phyloP scores from a whole-genome alignment of 306 rosid species.

The Cicer chorassanicum region DNA sequence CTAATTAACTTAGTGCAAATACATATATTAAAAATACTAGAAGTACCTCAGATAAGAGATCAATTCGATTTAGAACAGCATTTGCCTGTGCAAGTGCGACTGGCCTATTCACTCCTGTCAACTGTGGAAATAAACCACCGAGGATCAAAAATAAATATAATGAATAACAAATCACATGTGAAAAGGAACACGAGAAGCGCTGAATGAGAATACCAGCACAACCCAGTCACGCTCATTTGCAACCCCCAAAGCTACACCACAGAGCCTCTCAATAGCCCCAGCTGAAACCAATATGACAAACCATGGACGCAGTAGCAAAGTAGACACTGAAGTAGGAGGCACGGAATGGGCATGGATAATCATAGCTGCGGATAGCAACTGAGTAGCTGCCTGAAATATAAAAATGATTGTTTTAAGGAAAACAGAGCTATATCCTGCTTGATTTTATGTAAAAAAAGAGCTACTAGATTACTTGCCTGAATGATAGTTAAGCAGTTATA shows the following conservation, averaged over 20 bases:
- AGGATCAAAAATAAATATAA: conserved; percentile 26
- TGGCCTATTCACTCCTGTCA: conserved; percentile 93
- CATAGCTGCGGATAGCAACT: conserved; percentile 81
- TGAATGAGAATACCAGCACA: conserved; percentile 72
- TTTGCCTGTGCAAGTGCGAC: conserved; percentile 93
- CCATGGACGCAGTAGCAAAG: conserved; percentile 81
- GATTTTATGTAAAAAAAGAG: neutral
- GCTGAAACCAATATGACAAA: conserved; percentile 73
- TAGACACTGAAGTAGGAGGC: conserved; percentile 60
- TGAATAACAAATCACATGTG: conserved; percentile 9
- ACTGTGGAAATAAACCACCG: conserved; percentile 56
- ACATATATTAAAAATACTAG: conserved; percentile 6
- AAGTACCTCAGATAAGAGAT: conserved; percentile 91
- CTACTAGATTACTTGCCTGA: conserved; percentile 64
- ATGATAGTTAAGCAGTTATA: conserved; percentile 69
- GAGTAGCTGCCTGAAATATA: conserved; percentile 80
- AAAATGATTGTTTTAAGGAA: conserved; percentile 22
- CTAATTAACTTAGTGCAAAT: neutral
- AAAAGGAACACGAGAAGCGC: conserved; percentile 43
- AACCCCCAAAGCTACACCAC: conserved; percentile 86
- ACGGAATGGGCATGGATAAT: conserved; percentile 73
- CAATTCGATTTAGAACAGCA: conserved; percentile 88
- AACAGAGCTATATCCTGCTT: conserved; percentile 18
- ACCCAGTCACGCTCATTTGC: conserved; percentile 99
- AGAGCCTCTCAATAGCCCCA: conserved; percentile 88